Conservation (phyloP, 2,329 filamentous ascomycete species). For the Neocucurbitaria cava region DNA sequence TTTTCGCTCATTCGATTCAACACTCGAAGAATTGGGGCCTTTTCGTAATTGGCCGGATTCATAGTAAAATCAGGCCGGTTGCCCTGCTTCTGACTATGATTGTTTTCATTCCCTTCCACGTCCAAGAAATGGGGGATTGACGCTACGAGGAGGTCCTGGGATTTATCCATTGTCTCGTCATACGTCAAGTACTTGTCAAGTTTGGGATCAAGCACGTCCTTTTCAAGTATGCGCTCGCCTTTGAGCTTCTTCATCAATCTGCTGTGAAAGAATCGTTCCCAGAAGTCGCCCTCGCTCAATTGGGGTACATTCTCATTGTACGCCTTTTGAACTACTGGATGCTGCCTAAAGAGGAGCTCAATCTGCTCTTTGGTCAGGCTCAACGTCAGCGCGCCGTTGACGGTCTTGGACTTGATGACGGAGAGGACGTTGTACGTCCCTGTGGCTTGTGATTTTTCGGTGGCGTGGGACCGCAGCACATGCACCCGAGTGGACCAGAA, state of each 20-base stretch:
- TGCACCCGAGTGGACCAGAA: conserved; percentile 94
- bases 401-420: conserved; percentile 80
- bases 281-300: conserved; percentile 81
- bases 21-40: conserved; percentile 86
- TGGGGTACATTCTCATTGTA: conserved; percentile 90
- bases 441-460: conserved; percentile 83
- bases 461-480: conserved; percentile 86
- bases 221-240: conserved; percentile 83
- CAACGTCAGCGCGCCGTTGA: conserved; percentile 73
- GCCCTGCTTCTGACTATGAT: conserved; percentile 84
- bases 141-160: conserved; percentile 58
- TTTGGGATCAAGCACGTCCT: conserved; percentile 76
- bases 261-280: conserved; percentile 93
- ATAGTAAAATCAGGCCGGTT: conserved; percentile 92
- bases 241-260: conserved; percentile 88
- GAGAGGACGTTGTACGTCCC: conserved; percentile 95
- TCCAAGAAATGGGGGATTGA: conserved; percentile 90
- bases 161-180: conserved; percentile 64
- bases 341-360: conserved; percentile 89
- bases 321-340: conserved; percentile 85
- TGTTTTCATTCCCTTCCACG: conserved; percentile 91
- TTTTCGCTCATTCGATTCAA: conserved; percentile 92
- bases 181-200: conserved; percentile 86
- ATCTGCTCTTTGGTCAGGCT: conserved; percentile 92
- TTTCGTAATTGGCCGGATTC: conserved; percentile 75